Conservation (phyloP, 768 basidiomycete species). For the Boletus rex-veris region DNA sequence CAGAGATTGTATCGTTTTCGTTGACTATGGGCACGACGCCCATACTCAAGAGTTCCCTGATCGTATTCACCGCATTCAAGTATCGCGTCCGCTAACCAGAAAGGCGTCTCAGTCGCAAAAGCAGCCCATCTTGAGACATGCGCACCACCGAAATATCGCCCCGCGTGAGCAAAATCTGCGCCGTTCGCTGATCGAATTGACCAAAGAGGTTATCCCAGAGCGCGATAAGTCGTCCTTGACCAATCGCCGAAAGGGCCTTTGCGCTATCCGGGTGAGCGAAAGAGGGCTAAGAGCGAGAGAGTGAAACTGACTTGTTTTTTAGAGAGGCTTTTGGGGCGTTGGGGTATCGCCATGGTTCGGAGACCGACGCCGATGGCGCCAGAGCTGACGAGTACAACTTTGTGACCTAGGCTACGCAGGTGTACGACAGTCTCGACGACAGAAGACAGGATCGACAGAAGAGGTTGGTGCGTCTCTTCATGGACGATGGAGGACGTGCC, state of each 20-base stretch:
- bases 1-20: conserved; percentile 98
- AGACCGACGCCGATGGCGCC: conserved; percentile 97
- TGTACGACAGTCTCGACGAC: conserved; percentile 87
- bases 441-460: conserved; percentile 86
- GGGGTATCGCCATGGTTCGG: conserved; percentile 82
- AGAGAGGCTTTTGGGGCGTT: conserved; percentile 76
- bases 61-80: conserved; percentile 93
- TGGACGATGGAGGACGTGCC: conserved; percentile 97
- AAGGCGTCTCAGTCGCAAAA: conserved; percentile 3
- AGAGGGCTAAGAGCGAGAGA: not conserved
- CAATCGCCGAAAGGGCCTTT: conserved; percentile 93
- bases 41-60: conserved; percentile 87
- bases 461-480: conserved; percentile 87
- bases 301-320: conserved; percentile 79
- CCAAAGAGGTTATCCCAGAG: conserved; percentile 97
- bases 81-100: conserved; percentile 80
- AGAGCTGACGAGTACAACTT: conserved; percentile 92
- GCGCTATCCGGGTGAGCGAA: conserved; percentile 20
- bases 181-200: conserved; percentile 91
- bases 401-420: conserved; percentile 78
- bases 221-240: conserved; percentile 93
- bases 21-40: conserved; percentile 98
- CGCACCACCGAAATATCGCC: conserved; percentile 96
- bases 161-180: conserved; percentile 89
- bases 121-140: not conserved